Conservation (phyloP, 2,329 filamentous ascomycete species). For the Phialophora tarda region DNA sequence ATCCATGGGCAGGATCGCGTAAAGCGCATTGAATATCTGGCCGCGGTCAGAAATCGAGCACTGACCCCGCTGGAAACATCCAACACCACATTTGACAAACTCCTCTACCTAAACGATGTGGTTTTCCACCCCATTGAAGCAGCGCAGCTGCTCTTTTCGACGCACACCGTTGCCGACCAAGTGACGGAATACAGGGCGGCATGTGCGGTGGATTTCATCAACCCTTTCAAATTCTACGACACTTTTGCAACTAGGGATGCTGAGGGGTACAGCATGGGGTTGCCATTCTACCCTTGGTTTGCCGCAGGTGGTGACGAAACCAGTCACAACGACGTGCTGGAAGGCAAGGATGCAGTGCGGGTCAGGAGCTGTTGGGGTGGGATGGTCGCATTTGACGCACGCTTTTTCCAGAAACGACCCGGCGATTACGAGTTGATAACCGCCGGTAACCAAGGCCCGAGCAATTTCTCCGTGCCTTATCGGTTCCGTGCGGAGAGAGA, state of each 20-base stretch:
- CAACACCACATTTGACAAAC: conserved; percentile 57
- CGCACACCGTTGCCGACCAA: conserved; percentile 60
- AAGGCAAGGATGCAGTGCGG: conserved; percentile 64
- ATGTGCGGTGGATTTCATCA: conserved; percentile 76
- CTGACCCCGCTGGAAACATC: conserved; percentile 64
- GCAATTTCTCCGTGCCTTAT: conserved; percentile 42
- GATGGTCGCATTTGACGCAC: conserved; percentile 64
- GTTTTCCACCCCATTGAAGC: conserved; percentile 65
- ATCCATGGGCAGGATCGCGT: conserved; percentile 67
- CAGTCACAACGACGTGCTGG: conserved; percentile 68
- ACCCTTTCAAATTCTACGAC: conserved; percentile 77
- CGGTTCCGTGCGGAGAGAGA: conserved; percentile 66
- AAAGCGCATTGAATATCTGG: conserved; percentile 75
- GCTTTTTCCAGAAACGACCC: conserved; percentile 48
- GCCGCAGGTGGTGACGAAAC: conserved; percentile 55
- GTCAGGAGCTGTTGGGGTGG: conserved; percentile 79
- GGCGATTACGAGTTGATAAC: conserved; percentile 23
- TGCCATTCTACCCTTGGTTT: conserved; percentile 78
- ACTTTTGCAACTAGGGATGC: conserved; percentile 74
- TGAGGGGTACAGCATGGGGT: conserved; percentile 70
- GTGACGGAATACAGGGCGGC: conserved; percentile 68
- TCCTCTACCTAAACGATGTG: conserved; percentile 72
- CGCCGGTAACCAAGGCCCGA: conserved; percentile 32
- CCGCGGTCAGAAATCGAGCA: conserved; percentile 73
- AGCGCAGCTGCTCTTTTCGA: conserved; percentile 66